Evolutionary conservation across 176 grass and related monocot genomes (phyloP), one percentile per base, ranked within the genome.

Genomic region (Avena insularis): DNA sequence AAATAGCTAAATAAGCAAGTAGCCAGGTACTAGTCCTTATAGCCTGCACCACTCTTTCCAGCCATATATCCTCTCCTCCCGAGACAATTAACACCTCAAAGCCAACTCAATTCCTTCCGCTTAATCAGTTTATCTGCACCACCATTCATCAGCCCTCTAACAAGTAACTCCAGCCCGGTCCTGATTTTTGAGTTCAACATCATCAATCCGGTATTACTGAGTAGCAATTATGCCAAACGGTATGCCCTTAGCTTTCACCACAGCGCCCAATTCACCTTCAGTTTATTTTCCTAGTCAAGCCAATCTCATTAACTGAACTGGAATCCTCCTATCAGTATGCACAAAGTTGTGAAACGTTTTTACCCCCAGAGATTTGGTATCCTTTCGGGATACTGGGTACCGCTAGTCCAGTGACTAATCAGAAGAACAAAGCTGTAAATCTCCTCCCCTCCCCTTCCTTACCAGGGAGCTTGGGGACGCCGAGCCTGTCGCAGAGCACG

Each of bases 391-490:
- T 57, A 43, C 13, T 57, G 13, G 5, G 2, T 36, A 53, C 29
- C 33, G 20, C 40, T 15, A n/a, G 36, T 66, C 23, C 79, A 51
- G 80, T 62, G 11, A 1, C 66, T 64, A 87, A 74, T 64, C 56
- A 66, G 80, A 87, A 49, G 66, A 79, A 79, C 4, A 51, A 17
- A 75, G 35, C 49, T 21, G 25, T 10, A 38, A 3, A 43, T 63
- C 46, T 15, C 31, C 25, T 38, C 7, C 21, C 15, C 23, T 50
- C 11, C 21, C 5, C 23, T 50, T 33, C 50, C 33, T 80, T 81
- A 98, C 97, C 97, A 89, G 97, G 97, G 58, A 94, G 86, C 71
- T 91, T 99, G 61, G 92, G 88, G 61, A 93, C 92, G 51, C 83
- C 85, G 62, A 99, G 92, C 83, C 87, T 91, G 40, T 96, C 94